Conservation (phyloP, 78 protist genomes). For the Monosiga brevicollis region DNA sequence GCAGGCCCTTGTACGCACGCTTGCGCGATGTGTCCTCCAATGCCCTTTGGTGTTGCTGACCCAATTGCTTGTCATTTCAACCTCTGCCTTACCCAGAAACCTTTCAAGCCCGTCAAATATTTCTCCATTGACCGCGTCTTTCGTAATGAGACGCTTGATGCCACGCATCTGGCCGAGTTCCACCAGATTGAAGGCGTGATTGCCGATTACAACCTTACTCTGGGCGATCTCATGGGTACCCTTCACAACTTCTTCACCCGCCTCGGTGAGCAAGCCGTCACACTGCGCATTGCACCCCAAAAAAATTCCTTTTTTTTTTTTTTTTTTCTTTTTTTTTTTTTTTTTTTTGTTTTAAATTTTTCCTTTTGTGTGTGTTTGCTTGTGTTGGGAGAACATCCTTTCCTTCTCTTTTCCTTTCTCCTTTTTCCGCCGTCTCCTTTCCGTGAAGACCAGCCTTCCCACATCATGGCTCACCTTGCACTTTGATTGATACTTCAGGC, state of each 20-base stretch:
- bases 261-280: slow-evolving; percentile 26
- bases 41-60: background rate
- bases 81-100: background rate
- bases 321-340: slow-evolving; percentile 4
- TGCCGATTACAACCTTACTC: slow-evolving; percentile 78
- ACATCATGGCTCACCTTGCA: too few species aligned
- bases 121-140: slow-evolving; percentile 99
- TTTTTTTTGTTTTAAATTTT: background rate
- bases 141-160: slow-evolving; percentile 97
- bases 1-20: too few species aligned
- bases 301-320: background rate
- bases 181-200: slow-evolving; percentile 97
- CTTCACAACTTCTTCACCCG: slow-evolving; percentile 81
- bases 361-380: background rate
- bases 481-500: slow-evolving; percentile 23
- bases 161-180: slow-evolving; percentile 98
- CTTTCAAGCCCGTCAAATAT: slow-evolving; percentile 73
- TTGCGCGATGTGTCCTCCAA: background rate
- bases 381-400: background rate
- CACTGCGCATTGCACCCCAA: background rate
- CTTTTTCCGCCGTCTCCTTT: too few species aligned
- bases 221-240: slow-evolving; percentile 86
- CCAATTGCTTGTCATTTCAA: background rate
- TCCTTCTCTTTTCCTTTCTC: background rate
- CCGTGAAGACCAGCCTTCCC: too few species aligned